Evolutionary conservation across 169 alveolate species (phyloP).

Genomic region (Besnoitia besnoiti): DNA sequence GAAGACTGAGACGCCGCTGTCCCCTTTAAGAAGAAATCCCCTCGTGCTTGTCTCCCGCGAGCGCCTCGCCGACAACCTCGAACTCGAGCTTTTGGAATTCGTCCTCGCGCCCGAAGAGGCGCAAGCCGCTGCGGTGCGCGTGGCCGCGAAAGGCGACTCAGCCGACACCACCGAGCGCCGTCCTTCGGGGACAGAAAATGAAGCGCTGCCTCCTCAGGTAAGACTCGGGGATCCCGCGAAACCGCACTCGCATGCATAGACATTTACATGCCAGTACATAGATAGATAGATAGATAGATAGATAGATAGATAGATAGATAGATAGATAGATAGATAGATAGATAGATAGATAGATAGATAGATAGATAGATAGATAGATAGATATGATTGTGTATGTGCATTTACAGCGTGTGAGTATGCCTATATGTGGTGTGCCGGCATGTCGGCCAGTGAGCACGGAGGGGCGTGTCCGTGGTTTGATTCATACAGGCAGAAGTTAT

Average conservation of each 20-base stretch:
- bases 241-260: neutral
- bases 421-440: no score
- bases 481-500: no score
- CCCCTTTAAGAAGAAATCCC: neutral
- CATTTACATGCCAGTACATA: neutral
- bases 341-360: neutral
- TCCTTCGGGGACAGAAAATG: neutral
- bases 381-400: neutral
- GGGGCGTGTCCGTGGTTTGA: no score
- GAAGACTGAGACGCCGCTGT: neutral
- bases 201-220: neutral
- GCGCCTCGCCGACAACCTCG: neutral
- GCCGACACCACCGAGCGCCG: neutral
- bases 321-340: neutral
- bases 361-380: neutral
- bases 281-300: neutral
- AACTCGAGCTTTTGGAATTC: slow-evolving; percentile 9
- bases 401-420: neutral
- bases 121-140: neutral
- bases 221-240: neutral
- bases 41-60: neutral
- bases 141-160: neutral
- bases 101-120: neutral
- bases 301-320: neutral
- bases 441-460: no score